These are phyloP conservation scores for Eucalyptus polyanthemos DNA, from an alignment of 345 rosid species.

Conservation along the genomic window DNA sequence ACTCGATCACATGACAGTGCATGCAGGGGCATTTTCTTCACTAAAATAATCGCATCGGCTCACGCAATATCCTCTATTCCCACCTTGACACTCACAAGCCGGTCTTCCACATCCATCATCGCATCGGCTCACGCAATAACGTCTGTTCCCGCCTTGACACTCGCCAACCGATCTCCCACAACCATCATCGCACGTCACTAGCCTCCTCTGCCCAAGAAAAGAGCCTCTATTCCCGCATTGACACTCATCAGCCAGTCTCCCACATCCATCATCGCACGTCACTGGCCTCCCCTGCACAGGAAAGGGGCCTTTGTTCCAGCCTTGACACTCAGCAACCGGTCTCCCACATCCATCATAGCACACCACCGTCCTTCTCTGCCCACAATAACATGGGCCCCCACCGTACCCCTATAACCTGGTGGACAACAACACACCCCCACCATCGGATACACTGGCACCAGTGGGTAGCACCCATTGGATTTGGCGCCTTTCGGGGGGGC, in stretches of 20 bases:
- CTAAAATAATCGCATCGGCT: conserved; percentile 24
- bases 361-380: not conserved
- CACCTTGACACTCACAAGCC: conserved; percentile 47
- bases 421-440: not conserved
- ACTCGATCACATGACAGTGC: conserved; percentile 37
- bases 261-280: not conserved
- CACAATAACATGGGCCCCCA: not conserved
- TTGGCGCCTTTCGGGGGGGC: not conserved
- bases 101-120: not conserved
- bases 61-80: not conserved
- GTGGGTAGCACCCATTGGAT: not conserved
- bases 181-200: not conserved
- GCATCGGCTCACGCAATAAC: too few species aligned
- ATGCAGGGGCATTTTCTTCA: conserved; percentile 39
- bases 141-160: conserved; percentile 17
- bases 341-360: too few species aligned
- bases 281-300: not conserved
- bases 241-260: not conserved
- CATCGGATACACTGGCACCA: not conserved
- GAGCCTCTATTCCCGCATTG: not conserved
- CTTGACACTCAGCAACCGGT: conserved; percentile 35
- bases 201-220: not conserved
- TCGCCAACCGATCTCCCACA: conserved; percentile 43
- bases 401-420: not conserved
- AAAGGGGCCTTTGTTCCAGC: not conserved